Percentiles rank a stretch among this genome's conserved stretches.
These are phyloP conservation scores for Baorangia bicolor DNA, from an alignment of 768 basidiomycete species.

Conservation along the genomic window DNA sequence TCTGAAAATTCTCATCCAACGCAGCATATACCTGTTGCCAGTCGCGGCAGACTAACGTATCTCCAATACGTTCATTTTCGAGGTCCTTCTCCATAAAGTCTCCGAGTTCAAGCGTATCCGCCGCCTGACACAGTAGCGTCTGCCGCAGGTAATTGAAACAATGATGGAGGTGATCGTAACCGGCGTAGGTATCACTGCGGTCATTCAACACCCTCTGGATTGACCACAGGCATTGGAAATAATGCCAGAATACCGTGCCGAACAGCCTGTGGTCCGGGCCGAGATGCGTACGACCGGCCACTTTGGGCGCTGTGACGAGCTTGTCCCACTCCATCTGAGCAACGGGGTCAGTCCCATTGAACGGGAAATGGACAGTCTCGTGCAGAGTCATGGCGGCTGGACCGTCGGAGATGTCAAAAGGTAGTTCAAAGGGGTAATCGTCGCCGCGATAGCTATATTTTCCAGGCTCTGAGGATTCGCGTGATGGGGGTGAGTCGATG, in stretches of 20 bases:
- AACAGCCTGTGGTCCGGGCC: conserved; percentile 12
- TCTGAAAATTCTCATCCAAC: conserved; percentile 5
- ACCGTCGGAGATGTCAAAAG: no score
- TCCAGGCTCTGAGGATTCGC: not conserved
- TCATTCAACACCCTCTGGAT: no score
- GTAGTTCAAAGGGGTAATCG: no score
- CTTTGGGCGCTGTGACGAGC: conserved; percentile 6
- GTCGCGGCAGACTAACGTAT: conserved; percentile 10
- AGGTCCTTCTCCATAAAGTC: conserved; percentile 4
- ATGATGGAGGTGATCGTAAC: conserved; percentile 12
- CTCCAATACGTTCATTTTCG: conserved; percentile 3
- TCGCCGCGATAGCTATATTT: not conserved
- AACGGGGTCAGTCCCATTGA: conserved; percentile 3
- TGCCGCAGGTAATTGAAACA: conserved; percentile 16
- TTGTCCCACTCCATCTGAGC: no score
- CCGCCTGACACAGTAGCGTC: conserved; percentile 13
- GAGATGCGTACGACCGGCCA: conserved; percentile 4
- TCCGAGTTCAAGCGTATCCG: conserved; percentile 14
- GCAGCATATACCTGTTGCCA: conserved; percentile 4
- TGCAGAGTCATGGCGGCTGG: conserved; percentile 15
- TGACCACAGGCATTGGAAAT: conserved; percentile 11
- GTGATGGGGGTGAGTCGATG: no score
- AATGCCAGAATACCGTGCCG: conserved; percentile 8
- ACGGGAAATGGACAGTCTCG: conserved; percentile 9
- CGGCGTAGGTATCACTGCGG: conserved; percentile 1